Evolutionary conservation across 73 alveolate genomes (phyloP).

Genomic region (Effrenium voratum): DNA sequence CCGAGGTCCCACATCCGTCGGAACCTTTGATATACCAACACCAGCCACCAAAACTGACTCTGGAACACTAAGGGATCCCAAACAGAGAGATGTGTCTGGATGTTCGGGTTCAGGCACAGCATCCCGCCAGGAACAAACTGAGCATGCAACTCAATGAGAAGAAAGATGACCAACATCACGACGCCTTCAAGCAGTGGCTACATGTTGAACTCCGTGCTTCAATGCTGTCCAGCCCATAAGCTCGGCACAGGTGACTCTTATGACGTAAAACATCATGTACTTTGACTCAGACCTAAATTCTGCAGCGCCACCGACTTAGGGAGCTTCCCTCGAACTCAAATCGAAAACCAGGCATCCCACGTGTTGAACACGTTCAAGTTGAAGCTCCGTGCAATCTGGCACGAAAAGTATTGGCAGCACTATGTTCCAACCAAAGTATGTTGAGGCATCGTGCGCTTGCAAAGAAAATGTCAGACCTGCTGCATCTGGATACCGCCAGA

Average conservation of each 20-base stretch:
- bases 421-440: background rate
- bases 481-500: slow-evolving; percentile 29
- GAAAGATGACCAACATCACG: slow-evolving; percentile 51
- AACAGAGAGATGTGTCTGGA: background rate
- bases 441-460: background rate
- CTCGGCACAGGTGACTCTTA: slow-evolving; percentile 23
- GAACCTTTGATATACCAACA: background rate
- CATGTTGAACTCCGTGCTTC: background rate
- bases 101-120: background rate
- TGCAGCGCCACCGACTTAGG: no score
- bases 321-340: no score
- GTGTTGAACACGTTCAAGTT: slow-evolving; percentile 55
- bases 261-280: slow-evolving; percentile 30
- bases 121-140: no score
- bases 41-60: background rate
- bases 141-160: slow-evolving; percentile 19
- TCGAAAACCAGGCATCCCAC: background rate
- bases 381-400: slow-evolving; percentile 62
- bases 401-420: background rate
- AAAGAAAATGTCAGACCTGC: background rate
- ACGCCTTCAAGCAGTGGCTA: background rate
- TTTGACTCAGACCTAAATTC: background rate
- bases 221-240: background rate
- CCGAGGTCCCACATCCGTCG: slow-evolving; percentile 79
- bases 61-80: background rate